These are phyloP conservation scores for Taiozyma sp. DNA, from an alignment of 1,139 yeast genomes.

Conservation along the genomic window DNA sequence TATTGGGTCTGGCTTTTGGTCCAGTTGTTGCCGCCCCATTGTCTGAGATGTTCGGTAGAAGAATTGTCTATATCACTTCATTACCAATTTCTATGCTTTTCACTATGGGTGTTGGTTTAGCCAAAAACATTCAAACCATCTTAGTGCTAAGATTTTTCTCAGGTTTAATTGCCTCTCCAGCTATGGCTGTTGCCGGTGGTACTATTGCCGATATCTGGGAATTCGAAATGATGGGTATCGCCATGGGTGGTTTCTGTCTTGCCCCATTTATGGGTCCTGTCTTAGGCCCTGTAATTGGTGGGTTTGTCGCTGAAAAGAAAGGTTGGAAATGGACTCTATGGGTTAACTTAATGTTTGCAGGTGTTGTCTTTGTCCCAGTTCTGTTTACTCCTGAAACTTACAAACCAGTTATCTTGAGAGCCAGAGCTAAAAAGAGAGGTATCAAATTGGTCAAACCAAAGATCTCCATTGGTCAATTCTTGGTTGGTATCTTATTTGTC, in stretches of 20 bases:
- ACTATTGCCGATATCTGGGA: conserved; percentile 74
- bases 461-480: conserved; percentile 24
- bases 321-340: conserved; percentile 80
- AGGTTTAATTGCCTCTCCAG: conserved; percentile 80
- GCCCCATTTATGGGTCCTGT: conserved; percentile 80
- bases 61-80: conserved; percentile 51
- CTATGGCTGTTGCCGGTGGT: conserved; percentile 84
- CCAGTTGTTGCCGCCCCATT: conserved; percentile 76
- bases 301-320: conserved; percentile 62
- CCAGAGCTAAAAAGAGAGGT: conserved; percentile 56
- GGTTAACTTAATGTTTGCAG: conserved; percentile 71
- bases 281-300: conserved; percentile 78
- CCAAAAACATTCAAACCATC: conserved; percentile 50
- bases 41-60: conserved; percentile 71
- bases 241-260: conserved; percentile 64
- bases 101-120: conserved; percentile 69
- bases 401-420: conserved; percentile 51
- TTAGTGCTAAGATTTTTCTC: conserved; percentile 71
- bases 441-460: conserved; percentile 36
- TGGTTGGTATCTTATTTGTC: conserved; percentile 35
- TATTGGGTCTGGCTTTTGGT: conserved; percentile 66
- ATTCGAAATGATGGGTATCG: conserved; percentile 57
- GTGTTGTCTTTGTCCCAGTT: conserved; percentile 54
- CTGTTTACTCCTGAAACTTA: conserved; percentile 64
- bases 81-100: conserved; percentile 68